Conservation (phyloP, 768 basidiomycete species). For the Suillus fuscotomentosus region DNA sequence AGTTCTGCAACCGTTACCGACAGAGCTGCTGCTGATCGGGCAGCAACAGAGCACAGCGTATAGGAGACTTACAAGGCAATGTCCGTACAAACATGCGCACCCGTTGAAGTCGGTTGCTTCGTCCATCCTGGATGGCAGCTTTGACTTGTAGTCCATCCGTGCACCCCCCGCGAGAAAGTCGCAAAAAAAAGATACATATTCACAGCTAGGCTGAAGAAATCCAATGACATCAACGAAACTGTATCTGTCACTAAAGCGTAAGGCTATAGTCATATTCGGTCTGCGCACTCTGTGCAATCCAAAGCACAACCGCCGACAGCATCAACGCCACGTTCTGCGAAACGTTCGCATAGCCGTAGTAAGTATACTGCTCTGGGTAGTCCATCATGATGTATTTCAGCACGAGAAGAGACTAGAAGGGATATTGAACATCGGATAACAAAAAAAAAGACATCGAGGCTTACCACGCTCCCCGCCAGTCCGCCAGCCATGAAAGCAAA, state of each 20-base stretch:
- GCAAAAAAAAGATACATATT: neutral
- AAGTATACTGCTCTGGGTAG: constrained; percentile 74
- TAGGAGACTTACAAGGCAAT: too few relatives aligned
- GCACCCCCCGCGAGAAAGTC: neutral
- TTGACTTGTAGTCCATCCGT: too few relatives aligned
- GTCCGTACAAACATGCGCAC: too few relatives aligned
- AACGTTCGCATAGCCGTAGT: constrained; percentile 96
- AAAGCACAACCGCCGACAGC: constrained; percentile 84
- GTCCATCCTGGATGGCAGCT: too few relatives aligned
- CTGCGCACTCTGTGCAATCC: constrained; percentile 85
- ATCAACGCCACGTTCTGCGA: constrained; percentile 86
- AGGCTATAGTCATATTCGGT: constrained; percentile 95
- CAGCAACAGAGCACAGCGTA: too few relatives aligned
- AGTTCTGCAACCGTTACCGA: too few relatives aligned
- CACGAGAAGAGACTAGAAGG: constrained; percentile 72
- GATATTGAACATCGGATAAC: neutral
- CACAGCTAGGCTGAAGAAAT: neutral
- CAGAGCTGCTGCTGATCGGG: too few relatives aligned
- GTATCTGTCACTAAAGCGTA: constrained; percentile 45
- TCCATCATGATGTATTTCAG: constrained; percentile 83
- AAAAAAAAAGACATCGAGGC: constrained; percentile 30
- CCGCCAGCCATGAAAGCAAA: constrained; percentile 98
- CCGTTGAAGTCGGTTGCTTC: too few relatives aligned
- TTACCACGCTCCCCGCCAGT: constrained; percentile 91
- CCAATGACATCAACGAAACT: neutral